Percentiles rank a stretch among this genome's conserved stretches.
phyloP scores from a whole-genome alignment of 116 monocot species.

The Phalaenopsis hybrid region DNA sequence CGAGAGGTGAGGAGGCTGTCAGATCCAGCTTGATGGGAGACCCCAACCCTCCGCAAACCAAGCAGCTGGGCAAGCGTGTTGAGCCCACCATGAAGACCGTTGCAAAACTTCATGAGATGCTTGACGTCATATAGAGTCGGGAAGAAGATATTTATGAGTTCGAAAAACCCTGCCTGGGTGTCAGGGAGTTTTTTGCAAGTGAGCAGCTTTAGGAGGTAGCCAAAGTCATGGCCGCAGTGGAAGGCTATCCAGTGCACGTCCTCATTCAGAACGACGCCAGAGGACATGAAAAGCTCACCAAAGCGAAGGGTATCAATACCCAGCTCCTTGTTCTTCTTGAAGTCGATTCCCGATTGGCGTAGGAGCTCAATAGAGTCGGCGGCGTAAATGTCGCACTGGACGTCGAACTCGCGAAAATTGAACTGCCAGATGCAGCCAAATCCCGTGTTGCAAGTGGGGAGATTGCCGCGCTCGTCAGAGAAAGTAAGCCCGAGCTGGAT shows the following conservation, averaged over 20 bases:
- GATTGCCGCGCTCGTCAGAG: constrained; percentile 11
- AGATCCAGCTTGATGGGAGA: constrained; percentile 13
- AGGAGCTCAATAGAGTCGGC: constrained; percentile 16
- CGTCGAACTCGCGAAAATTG: constrained; percentile 16
- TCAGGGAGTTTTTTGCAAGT: constrained; percentile 14
- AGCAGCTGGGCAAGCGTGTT: constrained; percentile 17
- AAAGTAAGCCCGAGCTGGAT: constrained; percentile 21
- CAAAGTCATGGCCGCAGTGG: constrained; percentile 17
- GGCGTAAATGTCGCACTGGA: constrained; percentile 8
- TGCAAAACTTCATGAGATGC: constrained; percentile 19
- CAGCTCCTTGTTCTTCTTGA: constrained; percentile 14
- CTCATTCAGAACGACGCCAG: constrained; percentile 15
- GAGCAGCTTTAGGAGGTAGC: constrained; percentile 17
- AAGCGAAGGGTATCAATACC: constrained; percentile 11
- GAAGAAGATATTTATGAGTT: constrained; percentile 14
- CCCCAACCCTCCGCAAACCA: constrained; percentile 15
- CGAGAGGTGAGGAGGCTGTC: no score
- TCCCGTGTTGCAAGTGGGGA: constrained; percentile 14
- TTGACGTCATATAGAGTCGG: constrained; percentile 15
- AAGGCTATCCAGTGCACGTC: constrained; percentile 14
- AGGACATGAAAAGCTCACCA: constrained; percentile 20
- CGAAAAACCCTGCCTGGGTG: constrained; percentile 2
- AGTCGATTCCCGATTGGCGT: constrained; percentile 11
- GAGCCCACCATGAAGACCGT: constrained; percentile 11
- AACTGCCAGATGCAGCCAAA: constrained; percentile 18